These are phyloP conservation scores for Lasiosphaeris hirsuta DNA, from an alignment of 495 filamentous ascomycete genomes.

Conservation along the genomic window DNA sequence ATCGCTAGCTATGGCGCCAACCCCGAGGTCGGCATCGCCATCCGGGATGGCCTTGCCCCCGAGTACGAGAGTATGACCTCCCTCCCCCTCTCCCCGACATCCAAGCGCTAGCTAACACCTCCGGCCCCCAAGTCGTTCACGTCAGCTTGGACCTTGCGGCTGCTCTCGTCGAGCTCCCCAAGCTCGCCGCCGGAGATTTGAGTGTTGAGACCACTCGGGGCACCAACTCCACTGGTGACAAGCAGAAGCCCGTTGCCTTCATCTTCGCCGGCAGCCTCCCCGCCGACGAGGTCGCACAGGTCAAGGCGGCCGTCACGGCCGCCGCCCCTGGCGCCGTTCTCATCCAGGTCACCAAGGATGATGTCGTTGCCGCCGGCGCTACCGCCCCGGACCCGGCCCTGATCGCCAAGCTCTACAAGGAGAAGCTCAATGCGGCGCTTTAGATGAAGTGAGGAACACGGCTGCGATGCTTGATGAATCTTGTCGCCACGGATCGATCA, in stretches of 20 bases:
- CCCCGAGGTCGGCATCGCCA: slow-evolving; percentile 17
- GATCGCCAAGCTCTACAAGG: slow-evolving; percentile 21
- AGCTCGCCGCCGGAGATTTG: slow-evolving; percentile 18
- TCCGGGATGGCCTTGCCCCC: slow-evolving; percentile 23
- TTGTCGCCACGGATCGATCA: not conserved
- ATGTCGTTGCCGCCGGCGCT: slow-evolving; percentile 21
- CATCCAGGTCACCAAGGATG: slow-evolving; percentile 22
- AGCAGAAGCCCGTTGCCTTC: slow-evolving; percentile 23
- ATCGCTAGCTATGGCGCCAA: slow-evolving; percentile 28
- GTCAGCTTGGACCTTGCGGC: slow-evolving; percentile 16
- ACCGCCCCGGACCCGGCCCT: slow-evolving; percentile 17
- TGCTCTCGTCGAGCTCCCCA: slow-evolving; percentile 25
- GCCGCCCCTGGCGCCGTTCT: slow-evolving; percentile 10
- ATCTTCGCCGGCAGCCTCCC: slow-evolving; percentile 29
- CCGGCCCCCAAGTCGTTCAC: slow-evolving; percentile 28
- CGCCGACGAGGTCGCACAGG: slow-evolving; percentile 15
- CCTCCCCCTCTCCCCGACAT: not conserved
- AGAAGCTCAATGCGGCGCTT: slow-evolving; percentile 14
- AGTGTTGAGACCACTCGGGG: slow-evolving; percentile 14
- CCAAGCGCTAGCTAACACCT: not conserved
- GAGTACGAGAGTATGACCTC: slow-evolving; percentile 27
- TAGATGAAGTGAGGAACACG: not conserved
- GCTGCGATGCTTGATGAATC: not conserved
- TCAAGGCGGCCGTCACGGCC: slow-evolving; percentile 18
- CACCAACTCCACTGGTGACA: slow-evolving; percentile 20